Conservation (phyloP, 2,329 filamentous ascomycete genomes). For the Aspergillus ochraceus region DNA sequence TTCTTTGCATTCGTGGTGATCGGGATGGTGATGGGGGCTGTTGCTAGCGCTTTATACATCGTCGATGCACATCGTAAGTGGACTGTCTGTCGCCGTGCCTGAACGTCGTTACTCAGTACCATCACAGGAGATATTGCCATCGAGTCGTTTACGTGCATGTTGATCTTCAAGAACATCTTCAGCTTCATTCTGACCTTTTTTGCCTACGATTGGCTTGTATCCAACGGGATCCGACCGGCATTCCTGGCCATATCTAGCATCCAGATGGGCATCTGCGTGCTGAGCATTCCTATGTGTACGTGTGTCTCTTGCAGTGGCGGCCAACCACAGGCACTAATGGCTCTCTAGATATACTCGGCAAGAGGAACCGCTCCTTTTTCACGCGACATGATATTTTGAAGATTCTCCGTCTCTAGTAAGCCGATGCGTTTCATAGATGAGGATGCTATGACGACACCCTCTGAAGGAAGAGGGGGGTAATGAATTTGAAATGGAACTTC, state of each 20-base stretch:
- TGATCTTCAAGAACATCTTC: conserved; percentile 95
- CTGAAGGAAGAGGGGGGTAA: neutral
- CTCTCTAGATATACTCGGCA: conserved; percentile 71
- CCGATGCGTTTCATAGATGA: neutral
- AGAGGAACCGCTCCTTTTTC: conserved; percentile 73
- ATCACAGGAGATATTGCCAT: conserved; percentile 70
- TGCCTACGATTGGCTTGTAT: conserved; percentile 79
- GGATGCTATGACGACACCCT: neutral
- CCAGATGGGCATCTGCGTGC: conserved; percentile 72
- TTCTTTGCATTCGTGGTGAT: conserved; percentile 84
- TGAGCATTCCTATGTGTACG: conserved; percentile 79
- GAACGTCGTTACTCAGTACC: conserved; percentile 10
- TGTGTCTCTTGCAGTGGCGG: conserved; percentile 20
- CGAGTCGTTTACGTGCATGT: conserved; percentile 83
- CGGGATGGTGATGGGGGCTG: conserved; percentile 89
- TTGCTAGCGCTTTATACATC: conserved; percentile 82
- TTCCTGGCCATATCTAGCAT: conserved; percentile 74
- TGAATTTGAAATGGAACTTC: too few species aligned
- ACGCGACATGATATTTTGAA: conserved; percentile 71
- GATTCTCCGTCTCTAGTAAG: conserved; percentile 36
- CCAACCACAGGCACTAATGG: neutral
- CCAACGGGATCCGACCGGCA: conserved; percentile 54
- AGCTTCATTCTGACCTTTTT: conserved; percentile 81
- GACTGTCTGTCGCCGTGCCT: neutral
- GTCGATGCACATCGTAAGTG: conserved; percentile 84